Percentiles rank a stretch among this genome's conserved stretches.
phyloP scores from a whole-genome alignment of 2,329 filamentous ascomycete genomes.

The Sporothrix curviconia region DNA sequence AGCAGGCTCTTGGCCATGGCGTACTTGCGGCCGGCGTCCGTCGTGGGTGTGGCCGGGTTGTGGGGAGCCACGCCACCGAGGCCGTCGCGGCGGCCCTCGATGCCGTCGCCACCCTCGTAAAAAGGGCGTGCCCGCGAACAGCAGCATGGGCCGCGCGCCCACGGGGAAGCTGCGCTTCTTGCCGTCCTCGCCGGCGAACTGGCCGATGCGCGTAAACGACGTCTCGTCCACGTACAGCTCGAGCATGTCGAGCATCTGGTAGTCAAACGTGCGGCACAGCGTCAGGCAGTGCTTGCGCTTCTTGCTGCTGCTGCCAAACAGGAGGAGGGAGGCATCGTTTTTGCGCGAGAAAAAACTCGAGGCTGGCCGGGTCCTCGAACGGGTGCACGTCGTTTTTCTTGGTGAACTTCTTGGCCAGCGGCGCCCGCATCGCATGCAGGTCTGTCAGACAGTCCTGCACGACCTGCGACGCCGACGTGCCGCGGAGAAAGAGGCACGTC shows the following conservation, averaged over 20 bases:
- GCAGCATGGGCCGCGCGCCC: constrained; percentile 79
- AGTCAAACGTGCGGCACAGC: constrained; percentile 71
- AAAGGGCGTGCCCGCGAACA: constrained; percentile 73
- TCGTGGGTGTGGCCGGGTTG: background rate
- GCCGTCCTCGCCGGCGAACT: constrained; percentile 44
- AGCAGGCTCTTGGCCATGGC: constrained; percentile 82
- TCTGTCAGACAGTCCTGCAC: constrained; percentile 79
- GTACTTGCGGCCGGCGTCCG: constrained; percentile 40
- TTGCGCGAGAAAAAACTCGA: constrained; percentile 88
- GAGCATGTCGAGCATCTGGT: constrained; percentile 90
- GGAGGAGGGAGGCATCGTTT: constrained; percentile 70
- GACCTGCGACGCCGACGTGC: constrained; percentile 75
- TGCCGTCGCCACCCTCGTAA: constrained; percentile 59
- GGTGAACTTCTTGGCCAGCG: constrained; percentile 80
- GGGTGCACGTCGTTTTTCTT: constrained; percentile 90
- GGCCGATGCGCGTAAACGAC: constrained; percentile 60
- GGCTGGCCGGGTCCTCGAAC: constrained; percentile 63
- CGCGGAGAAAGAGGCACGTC: constrained; percentile 80
- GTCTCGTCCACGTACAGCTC: constrained; percentile 78
- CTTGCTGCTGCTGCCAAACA: constrained; percentile 82
- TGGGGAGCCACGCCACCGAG: background rate
- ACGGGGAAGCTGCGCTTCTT: constrained; percentile 55
- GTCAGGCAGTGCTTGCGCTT: constrained; percentile 92
- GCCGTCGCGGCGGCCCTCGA: constrained; percentile 56
- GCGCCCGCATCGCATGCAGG: constrained; percentile 76